Evolutionary conservation across 805 yeast species (phyloP).

Genomic region (Wickerhamomyces rabaulensis): DNA sequence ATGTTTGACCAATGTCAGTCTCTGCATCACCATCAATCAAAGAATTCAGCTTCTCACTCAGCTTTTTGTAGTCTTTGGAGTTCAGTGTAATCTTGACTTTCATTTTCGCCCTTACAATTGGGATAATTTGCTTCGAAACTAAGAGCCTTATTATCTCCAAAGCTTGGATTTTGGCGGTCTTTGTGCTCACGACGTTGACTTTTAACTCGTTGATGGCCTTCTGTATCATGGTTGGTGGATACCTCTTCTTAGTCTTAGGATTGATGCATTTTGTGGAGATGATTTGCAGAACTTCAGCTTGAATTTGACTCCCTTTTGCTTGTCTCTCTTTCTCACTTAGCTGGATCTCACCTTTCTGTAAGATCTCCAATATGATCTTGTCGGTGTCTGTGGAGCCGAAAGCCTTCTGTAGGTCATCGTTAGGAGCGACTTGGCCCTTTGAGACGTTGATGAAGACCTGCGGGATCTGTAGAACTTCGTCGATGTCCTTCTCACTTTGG

Average conservation of each 20-base stretch:
- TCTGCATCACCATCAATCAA: slow-evolving; percentile 38
- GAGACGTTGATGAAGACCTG: slow-evolving; percentile 90
- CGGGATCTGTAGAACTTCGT: slow-evolving; percentile 95
- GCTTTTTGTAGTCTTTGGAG: slow-evolving; percentile 44
- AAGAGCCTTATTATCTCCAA: slow-evolving; percentile 82
- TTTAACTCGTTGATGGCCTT: slow-evolving; percentile 76
- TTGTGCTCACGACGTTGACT: slow-evolving; percentile 68
- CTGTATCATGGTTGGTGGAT: slow-evolving; percentile 91
- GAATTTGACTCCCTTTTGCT: slow-evolving; percentile 64
- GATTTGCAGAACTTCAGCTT: slow-evolving; percentile 76
- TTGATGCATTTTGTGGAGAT: slow-evolving; percentile 89
- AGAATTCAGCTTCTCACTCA: slow-evolving; percentile 36
- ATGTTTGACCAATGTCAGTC: slow-evolving; percentile 38
- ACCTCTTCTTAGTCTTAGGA: slow-evolving; percentile 83
- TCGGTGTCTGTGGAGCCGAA: slow-evolving; percentile 77
- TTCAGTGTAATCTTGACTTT: slow-evolving; percentile 62
- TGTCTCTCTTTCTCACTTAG: slow-evolving; percentile 90
- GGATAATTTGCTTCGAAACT: slow-evolving; percentile 75
- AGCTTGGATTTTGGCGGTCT: slow-evolving; percentile 83
- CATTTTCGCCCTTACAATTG: slow-evolving; percentile 94
- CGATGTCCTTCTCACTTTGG: slow-evolving; percentile 73
- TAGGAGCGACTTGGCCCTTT: slow-evolving; percentile 88
- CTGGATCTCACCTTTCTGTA: slow-evolving; percentile 90
- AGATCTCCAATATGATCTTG: slow-evolving; percentile 70
- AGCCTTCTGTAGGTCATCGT: slow-evolving; percentile 68